A percentile compares a stretch with the other conserved stretches of the same genome.
Conservation (phyloP, 169 alveolate genomes). For the Plasmodium inui region DNA sequence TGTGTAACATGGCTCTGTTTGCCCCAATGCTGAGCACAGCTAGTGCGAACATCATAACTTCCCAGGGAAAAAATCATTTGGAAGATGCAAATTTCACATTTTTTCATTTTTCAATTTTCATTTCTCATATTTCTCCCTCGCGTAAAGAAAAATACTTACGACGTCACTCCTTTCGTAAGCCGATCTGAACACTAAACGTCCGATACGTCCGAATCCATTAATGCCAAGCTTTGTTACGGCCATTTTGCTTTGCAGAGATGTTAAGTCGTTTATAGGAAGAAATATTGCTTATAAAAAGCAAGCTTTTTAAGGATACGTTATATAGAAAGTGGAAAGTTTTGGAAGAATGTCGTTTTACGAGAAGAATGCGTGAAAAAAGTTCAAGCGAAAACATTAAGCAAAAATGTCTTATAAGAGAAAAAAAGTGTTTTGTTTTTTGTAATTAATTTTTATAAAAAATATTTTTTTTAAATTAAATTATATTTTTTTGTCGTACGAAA, state of each 20-base stretch:
- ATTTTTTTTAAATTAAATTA: neutral
- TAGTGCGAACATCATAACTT: neutral
- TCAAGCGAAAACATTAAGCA: neutral
- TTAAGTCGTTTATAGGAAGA: neutral
- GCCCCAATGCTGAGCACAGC: neutral
- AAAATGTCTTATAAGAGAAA: neutral
- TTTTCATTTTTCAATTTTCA: neutral
- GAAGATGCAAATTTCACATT: neutral
- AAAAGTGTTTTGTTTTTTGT: neutral
- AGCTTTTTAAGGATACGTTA: neutral
- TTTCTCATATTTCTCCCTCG: neutral
- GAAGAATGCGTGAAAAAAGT: neutral
- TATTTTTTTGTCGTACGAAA: neutral
- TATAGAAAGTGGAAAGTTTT: neutral
- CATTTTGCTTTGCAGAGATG: slow-evolving; percentile 29
- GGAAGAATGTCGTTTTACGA: neutral
- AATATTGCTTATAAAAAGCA: neutral
- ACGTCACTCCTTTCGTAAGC: slow-evolving; percentile 87
- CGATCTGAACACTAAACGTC: slow-evolving; percentile 98
- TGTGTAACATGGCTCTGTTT: neutral
- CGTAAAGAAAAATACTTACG: slow-evolving; percentile 52
- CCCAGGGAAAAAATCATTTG: neutral
- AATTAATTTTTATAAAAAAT: neutral
- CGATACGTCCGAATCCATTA: slow-evolving; percentile 99
- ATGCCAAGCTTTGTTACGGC: slow-evolving; percentile 95